Conservation (phyloP, 768 basidiomycete genomes). For the Polyporus arcularius region DNA sequence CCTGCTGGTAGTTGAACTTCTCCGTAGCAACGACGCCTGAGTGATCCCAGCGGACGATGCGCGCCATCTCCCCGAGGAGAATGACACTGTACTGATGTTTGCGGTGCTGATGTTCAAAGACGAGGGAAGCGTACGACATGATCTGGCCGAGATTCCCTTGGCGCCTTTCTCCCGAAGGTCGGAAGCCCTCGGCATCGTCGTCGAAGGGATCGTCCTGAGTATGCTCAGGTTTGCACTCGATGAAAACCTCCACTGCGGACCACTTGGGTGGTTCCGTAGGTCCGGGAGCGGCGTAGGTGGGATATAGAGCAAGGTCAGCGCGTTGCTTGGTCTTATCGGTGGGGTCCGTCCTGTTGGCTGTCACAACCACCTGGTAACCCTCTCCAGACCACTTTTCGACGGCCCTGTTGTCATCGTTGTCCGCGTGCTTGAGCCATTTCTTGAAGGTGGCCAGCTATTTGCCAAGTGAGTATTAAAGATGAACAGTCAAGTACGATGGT, state of each 20-base stretch:
- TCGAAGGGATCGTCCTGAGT: slow-evolving; percentile 3
- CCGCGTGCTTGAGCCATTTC: too few relatives aligned
- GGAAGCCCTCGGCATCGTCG: background rate
- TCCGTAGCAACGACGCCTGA: slow-evolving; percentile 3
- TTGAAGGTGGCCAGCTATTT: background rate
- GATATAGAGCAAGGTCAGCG: background rate
- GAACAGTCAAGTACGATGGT: background rate
- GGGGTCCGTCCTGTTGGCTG: background rate
- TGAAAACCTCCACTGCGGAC: background rate
- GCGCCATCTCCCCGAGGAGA: slow-evolving; percentile 5
- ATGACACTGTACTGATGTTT: slow-evolving; percentile 7
- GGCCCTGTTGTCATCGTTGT: background rate
- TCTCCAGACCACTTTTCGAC: background rate
- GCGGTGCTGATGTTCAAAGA: slow-evolving; percentile 7
- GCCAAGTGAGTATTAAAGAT: background rate
- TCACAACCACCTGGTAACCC: background rate
- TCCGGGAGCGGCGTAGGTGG: background rate
- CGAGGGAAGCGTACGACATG: background rate
- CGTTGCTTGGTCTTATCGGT: background rate
- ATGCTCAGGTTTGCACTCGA: slow-evolving; percentile 3
- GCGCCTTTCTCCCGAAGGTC: background rate
- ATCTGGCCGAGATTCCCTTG: slow-evolving; percentile 1
- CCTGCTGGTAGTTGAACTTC: slow-evolving; percentile 11
- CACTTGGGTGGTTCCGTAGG: background rate
- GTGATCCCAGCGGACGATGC: slow-evolving; percentile 8